phyloP scores from a whole-genome alignment of 2,329 filamentous ascomycete species.

The Fulvia fulva region DNA sequence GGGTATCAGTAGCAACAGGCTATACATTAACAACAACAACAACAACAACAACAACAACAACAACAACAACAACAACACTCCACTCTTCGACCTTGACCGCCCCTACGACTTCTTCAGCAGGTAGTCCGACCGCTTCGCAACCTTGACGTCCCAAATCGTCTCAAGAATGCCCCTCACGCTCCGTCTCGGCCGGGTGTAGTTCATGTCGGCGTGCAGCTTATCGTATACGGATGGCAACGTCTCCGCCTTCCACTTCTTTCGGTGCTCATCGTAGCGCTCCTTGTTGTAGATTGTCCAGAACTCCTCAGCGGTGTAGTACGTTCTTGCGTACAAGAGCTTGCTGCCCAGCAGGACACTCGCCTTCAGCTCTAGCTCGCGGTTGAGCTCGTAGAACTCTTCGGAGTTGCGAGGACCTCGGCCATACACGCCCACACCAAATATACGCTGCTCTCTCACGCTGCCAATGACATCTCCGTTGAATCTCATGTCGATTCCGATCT shows the following conservation, averaged over 20 bases:
- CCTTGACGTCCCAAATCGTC: background rate
- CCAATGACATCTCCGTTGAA: constrained; percentile 23
- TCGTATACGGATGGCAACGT: constrained; percentile 63
- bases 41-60: background rate
- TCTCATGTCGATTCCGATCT: constrained; percentile 33
- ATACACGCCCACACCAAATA: constrained; percentile 64
- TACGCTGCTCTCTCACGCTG: constrained; percentile 20
- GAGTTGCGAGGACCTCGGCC: constrained; percentile 45
- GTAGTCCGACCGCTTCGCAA: background rate
- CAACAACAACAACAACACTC: background rate
- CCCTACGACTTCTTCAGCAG: background rate
- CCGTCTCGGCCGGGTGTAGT: constrained; percentile 8
- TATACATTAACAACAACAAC: background rate
- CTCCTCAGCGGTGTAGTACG: constrained; percentile 63
- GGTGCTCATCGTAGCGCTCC: constrained; percentile 55
- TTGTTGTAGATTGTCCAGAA: constrained; percentile 65
- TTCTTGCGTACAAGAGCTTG: constrained; percentile 68
- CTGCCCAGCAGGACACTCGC: constrained; percentile 58
- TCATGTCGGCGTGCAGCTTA: constrained; percentile 56
- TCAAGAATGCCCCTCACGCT: background rate
- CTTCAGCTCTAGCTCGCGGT: constrained; percentile 58
- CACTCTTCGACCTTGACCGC: background rate
- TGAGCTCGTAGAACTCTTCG: constrained; percentile 50
- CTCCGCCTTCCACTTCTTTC: constrained; percentile 56
- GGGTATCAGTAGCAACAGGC: background rate